These are phyloP conservation scores for Ascochyta rabiei DNA, from an alignment of 2,329 filamentous ascomycete species.

Conservation along the genomic window DNA sequence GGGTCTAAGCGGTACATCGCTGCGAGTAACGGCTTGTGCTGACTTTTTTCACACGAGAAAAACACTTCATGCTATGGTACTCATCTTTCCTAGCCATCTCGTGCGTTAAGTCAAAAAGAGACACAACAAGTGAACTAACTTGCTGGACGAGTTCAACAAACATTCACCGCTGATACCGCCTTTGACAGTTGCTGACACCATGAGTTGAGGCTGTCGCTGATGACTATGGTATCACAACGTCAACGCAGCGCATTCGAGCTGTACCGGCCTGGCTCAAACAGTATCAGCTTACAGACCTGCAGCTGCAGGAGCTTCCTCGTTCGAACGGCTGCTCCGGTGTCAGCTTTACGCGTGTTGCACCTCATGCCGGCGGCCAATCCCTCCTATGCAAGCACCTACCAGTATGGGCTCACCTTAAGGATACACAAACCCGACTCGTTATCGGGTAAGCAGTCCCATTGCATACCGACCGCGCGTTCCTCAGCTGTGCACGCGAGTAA, in stretches of 20 bases:
- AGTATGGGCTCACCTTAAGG: background rate
- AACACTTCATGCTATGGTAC: too few relatives aligned
- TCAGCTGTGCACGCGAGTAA: conserved; percentile 2
- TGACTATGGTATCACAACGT: background rate
- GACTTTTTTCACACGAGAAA: background rate
- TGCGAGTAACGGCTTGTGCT: background rate
- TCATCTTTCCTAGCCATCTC: too few relatives aligned
- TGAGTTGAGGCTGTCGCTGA: background rate
- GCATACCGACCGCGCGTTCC: background rate
- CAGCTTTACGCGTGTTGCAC: background rate
- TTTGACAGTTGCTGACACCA: background rate
- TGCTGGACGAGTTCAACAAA: background rate
- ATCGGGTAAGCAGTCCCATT: background rate
- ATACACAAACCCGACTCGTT: background rate
- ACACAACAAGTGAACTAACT: too few relatives aligned
- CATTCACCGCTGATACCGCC: background rate
- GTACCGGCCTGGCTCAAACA: background rate
- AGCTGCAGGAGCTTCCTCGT: background rate
- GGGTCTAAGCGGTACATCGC: background rate
- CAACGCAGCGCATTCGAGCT: background rate
- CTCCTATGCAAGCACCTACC: background rate
- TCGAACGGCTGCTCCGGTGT: background rate
- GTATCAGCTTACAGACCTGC: background rate
- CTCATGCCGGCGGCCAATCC: background rate
- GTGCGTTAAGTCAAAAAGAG: too few relatives aligned